Base-by-base conservation (phyloP, 2,329 filamentous ascomycete genomes). In the Bipolaris zeicola region DNA sequence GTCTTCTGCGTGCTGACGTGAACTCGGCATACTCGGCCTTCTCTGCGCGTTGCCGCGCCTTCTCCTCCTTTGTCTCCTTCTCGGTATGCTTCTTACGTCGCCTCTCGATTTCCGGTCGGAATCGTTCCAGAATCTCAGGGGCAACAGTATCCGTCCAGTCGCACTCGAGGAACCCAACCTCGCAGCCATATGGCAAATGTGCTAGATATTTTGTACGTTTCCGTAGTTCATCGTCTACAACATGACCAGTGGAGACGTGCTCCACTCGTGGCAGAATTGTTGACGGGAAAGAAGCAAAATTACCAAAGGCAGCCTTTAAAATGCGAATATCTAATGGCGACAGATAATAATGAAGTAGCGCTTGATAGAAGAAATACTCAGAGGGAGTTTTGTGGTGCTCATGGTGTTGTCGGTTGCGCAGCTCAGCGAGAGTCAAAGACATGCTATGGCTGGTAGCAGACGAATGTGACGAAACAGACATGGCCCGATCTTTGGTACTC, bases 81-180 rank as follows among this genome's bases (percentile, higher is more conserved):
- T 96, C 93, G 5, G 83, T 82, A 66, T 96, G 92, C 51, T 85
- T 84, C 75, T 89, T 92, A 53, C 92, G 83, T 50, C 93, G 84
- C 54, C 85, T 84, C 62, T 91, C 89, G 50, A 95, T 89, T 57
- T 96, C 92, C 0, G 81, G 78, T n/a, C 83, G 81, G 76, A 96
- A 97, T 1, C 83, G 83, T 37, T 87, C 87, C n/a, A 97, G 80
- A 3, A 91, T 84, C 48, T 91, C 88, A 0, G 87, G 82, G 3
- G 87, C 83, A 5, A 97, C 90, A 36, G 95, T 90, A 64, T 96
- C 92, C 3, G 91, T 92, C 93, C 93, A 97, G 74, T 97, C 92
- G 70, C 93, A 97, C 77, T 97, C 93, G 1, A 97, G 77, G 68
- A 96, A 96, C 63, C 84, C 92, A 39, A 97, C 90, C 63, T 96